These are phyloP conservation scores for Glutinoglossum americanum DNA, from an alignment of 495 filamentous ascomycete genomes.

Conservation along the genomic window DNA sequence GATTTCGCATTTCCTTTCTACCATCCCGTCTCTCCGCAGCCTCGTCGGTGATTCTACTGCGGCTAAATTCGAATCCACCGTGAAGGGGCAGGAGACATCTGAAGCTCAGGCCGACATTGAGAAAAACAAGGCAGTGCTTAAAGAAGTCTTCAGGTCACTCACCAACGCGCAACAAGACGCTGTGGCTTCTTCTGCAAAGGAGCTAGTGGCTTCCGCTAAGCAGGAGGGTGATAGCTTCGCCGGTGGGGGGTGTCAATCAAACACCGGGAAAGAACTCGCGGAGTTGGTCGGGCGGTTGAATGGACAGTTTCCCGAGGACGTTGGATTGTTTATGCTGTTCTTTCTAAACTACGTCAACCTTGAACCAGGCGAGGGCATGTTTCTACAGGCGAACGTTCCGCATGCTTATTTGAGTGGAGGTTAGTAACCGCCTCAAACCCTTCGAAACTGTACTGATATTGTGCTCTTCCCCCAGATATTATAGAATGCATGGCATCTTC, in stretches of 20 bases:
- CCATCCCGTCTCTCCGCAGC: constrained; percentile 46
- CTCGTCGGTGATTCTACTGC: constrained; percentile 54
- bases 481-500: constrained; percentile 98
- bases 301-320: constrained; percentile 51
- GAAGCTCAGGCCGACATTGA: constrained; percentile 31
- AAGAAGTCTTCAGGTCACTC: constrained; percentile 46
- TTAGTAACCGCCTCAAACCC: constrained; percentile 2
- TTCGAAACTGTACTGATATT: neutral
- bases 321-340: constrained; percentile 60
- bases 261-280: constrained; percentile 44
- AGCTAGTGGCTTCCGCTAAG: constrained; percentile 51
- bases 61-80: constrained; percentile 40
- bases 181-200: constrained; percentile 37
- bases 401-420: constrained; percentile 82
- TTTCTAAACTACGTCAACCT: constrained; percentile 69
- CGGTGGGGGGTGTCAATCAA: constrained; percentile 34
- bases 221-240: constrained; percentile 39
- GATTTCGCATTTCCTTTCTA: constrained; percentile 65
- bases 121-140: constrained; percentile 63
- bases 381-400: constrained; percentile 86
- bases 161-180: constrained; percentile 54
- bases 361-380: constrained; percentile 79
- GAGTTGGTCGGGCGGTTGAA: constrained; percentile 57
- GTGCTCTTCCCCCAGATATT: constrained; percentile 34
- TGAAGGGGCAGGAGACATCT: constrained; percentile 42